phyloP scores from a whole-genome alignment of 2,329 filamentous ascomycete species.

The Monosporascus sp. region DNA sequence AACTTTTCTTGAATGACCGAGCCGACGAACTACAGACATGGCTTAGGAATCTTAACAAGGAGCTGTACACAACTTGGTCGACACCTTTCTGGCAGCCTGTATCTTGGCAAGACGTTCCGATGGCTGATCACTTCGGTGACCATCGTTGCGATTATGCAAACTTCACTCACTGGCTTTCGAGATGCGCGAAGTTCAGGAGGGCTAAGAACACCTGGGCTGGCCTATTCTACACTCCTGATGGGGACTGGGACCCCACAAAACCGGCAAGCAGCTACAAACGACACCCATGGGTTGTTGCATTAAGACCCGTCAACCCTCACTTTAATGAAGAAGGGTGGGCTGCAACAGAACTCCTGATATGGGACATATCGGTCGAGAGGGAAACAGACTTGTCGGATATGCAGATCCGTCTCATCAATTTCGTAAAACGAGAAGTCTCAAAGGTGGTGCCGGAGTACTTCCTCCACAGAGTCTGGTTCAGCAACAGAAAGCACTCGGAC shows the following conservation, averaged over 20 bases:
- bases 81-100: slow-evolving; percentile 35
- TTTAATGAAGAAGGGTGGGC: slow-evolving; percentile 17
- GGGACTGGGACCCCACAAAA: slow-evolving; percentile 27
- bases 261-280: slow-evolving; percentile 22
- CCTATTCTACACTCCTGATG: slow-evolving; percentile 46
- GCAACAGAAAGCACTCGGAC: slow-evolving; percentile 21
- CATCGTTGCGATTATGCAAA: slow-evolving; percentile 19
- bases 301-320: slow-evolving; percentile 38
- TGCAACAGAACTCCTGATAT: slow-evolving; percentile 47
- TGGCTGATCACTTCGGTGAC: slow-evolving; percentile 31
- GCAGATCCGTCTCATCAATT: slow-evolving; percentile 39
- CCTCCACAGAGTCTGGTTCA: slow-evolving; percentile 42
- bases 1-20: slow-evolving; percentile 12
- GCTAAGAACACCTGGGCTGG: slow-evolving; percentile 34
- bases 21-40: slow-evolving; percentile 14
- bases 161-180: slow-evolving; percentile 32
- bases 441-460: slow-evolving; percentile 26
- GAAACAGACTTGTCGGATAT: slow-evolving; percentile 32
- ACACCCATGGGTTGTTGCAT: slow-evolving; percentile 47
- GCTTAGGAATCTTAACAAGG: slow-evolving; percentile 5
- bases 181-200: slow-evolving; percentile 1
- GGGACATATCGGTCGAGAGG: slow-evolving; percentile 37
- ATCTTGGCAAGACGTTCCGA: slow-evolving; percentile 34
- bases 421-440: slow-evolving; percentile 26
- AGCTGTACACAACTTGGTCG: slow-evolving; percentile 9